These are phyloP conservation scores for Nigrospora sphaerica DNA, from an alignment of 2,329 filamentous ascomycete genomes.

Conservation along the genomic window DNA sequence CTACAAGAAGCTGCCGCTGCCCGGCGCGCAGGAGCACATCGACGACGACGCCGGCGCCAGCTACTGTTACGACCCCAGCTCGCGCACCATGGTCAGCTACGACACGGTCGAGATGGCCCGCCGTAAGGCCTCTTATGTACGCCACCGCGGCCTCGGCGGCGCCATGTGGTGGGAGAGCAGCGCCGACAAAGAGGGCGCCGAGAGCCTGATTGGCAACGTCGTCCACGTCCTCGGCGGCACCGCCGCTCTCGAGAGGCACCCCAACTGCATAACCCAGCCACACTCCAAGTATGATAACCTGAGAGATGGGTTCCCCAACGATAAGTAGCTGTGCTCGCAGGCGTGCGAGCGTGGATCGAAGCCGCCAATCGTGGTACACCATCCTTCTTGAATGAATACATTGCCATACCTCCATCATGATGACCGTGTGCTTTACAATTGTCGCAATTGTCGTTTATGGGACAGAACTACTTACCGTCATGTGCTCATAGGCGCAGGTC, in stretches of 20 bases:
- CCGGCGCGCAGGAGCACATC: slow-evolving; percentile 55
- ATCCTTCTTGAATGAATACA: too few relatives aligned
- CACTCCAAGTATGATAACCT: slow-evolving; percentile 66
- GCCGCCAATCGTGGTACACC: too few relatives aligned
- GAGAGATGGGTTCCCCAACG: slow-evolving; percentile 44
- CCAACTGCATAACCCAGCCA: slow-evolving; percentile 59
- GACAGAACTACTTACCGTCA: too few relatives aligned
- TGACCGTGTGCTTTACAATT: too few relatives aligned
- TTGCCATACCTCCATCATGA: too few relatives aligned
- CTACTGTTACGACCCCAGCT: slow-evolving; percentile 65
- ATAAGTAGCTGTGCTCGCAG: background rate
- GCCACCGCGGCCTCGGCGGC: slow-evolving; percentile 62
- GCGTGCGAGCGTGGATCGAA: too few relatives aligned
- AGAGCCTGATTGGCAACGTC: slow-evolving; percentile 63
- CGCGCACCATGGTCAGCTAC: slow-evolving; percentile 69
- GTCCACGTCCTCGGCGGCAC: slow-evolving; percentile 52
- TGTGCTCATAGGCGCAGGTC: too few relatives aligned
- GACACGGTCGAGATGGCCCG: slow-evolving; percentile 62
- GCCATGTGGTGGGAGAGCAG: slow-evolving; percentile 98
- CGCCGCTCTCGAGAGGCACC: slow-evolving; percentile 36
- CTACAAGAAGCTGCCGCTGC: slow-evolving; percentile 74
- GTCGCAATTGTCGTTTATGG: too few relatives aligned
- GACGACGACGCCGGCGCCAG: slow-evolving; percentile 62
- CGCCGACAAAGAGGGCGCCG: slow-evolving; percentile 58
- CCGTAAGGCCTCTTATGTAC: slow-evolving; percentile 67